Evolutionary conservation across 179 eudicot genomes (phyloP).

Genomic region (Silene coronaria): DNA sequence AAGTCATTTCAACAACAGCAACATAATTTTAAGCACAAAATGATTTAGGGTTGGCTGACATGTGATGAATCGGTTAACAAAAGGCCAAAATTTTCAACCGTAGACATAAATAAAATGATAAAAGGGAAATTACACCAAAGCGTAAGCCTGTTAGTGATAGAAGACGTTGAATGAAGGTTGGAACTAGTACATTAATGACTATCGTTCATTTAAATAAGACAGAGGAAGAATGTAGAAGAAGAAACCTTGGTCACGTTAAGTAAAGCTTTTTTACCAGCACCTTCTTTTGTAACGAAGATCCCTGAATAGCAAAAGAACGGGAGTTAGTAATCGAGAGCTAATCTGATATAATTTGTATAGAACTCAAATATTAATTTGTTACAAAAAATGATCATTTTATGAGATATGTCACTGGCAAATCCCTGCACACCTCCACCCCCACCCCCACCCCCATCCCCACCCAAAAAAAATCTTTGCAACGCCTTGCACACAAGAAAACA

Average conservation of each 20-base stretch:
- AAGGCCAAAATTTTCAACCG: neutral
- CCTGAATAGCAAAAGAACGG: conserved; percentile 35
- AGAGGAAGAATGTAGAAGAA: conserved; percentile 5
- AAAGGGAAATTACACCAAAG: neutral
- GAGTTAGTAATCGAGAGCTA: neutral
- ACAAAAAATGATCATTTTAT: neutral
- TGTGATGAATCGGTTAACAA: neutral
- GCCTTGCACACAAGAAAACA: no score
- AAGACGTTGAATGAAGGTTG: neutral
- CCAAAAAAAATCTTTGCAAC: no score
- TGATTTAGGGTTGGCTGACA: neutral
- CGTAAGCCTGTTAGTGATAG: neutral
- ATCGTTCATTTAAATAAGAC: neutral
- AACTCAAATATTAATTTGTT: no score
- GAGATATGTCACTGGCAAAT: neutral
- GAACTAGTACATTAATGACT: conserved; percentile 22
- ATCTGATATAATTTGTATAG: neutral
- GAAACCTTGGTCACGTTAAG: conserved; percentile 59
- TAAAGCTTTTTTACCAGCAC: conserved; percentile 45
- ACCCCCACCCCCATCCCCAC: no score
- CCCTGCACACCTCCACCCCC: neutral
- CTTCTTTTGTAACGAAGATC: conserved; percentile 61
- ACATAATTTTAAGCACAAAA: neutral
- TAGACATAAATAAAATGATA: neutral
- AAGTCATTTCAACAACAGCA: neutral